A percentile compares a stretch with the other conserved stretches of the same genome.
phyloP scores from a whole-genome alignment of 2,329 filamentous ascomycete genomes.

The Colletotrichum sp. region DNA sequence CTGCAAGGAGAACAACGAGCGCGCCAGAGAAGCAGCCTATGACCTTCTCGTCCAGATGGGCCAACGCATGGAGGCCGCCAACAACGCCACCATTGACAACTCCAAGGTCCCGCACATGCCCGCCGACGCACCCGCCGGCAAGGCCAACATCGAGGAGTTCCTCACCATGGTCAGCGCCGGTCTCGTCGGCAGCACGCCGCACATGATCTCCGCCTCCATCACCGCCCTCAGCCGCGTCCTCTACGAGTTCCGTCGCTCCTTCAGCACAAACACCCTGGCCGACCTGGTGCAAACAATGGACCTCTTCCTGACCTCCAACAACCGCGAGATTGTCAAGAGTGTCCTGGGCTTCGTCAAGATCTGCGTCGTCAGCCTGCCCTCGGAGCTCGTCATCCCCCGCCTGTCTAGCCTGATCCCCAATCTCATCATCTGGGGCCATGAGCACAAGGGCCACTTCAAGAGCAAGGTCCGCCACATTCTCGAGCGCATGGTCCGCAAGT shows the following conservation, averaged over 20 bases:
- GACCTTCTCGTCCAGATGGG: conserved; percentile 90
- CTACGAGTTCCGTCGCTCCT: conserved; percentile 81
- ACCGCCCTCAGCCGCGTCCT: conserved; percentile 92
- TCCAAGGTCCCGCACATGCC: conserved; percentile 89
- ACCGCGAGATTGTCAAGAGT: conserved; percentile 93
- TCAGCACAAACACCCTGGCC: conserved; percentile 73
- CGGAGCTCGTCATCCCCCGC: conserved; percentile 78
- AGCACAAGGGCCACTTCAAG: conserved; percentile 97
- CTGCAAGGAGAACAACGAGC: conserved; percentile 97
- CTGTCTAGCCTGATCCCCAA: conserved; percentile 83
- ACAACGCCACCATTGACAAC: conserved; percentile 80
- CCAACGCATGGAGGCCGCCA: conserved; percentile 71
- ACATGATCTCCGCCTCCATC: conserved; percentile 98
- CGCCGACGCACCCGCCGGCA: conserved; percentile 75
- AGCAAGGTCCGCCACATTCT: conserved; percentile 98
- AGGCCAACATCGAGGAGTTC: conserved; percentile 90
- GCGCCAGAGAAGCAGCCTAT: conserved; percentile 87
- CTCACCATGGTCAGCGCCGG: conserved; percentile 98
- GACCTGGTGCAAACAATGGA: conserved; percentile 96
- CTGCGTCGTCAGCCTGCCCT: conserved; percentile 84
- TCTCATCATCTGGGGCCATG: conserved; percentile 93
- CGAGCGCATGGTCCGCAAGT: conserved; percentile 90
- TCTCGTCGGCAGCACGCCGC: conserved; percentile 88
- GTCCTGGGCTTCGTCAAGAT: conserved; percentile 98
- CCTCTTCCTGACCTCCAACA: conserved; percentile 94